A percentile compares a stretch with the other conserved stretches of the same genome.
Conservation (phyloP, 306 rosid species). For the Acacia confusa region DNA sequence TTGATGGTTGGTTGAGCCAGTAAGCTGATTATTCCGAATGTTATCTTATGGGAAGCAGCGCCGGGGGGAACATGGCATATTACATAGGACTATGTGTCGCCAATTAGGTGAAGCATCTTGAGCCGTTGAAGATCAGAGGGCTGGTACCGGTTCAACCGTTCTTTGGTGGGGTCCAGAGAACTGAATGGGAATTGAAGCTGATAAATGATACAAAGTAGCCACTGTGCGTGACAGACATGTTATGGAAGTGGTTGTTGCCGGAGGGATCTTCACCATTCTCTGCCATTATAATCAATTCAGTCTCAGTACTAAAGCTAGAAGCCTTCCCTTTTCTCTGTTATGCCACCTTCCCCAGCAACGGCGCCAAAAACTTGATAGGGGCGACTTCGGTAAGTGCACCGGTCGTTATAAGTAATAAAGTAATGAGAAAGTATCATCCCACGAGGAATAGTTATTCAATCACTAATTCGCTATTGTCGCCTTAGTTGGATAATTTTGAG, state of each 20-base stretch:
- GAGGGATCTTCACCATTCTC: too few species aligned
- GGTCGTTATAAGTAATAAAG: too few species aligned
- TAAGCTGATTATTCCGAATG: constrained; percentile 31
- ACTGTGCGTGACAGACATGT: constrained; percentile 30
- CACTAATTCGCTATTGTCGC: too few species aligned
- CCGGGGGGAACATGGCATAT: constrained; percentile 41
- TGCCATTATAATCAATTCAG: too few species aligned
- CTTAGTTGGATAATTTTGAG: too few species aligned
- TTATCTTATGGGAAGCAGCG: constrained; percentile 45
- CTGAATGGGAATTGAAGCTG: constrained; percentile 38
- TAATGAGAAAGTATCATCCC: too few species aligned
- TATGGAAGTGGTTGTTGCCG: constrained; percentile 57
- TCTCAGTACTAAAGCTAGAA: too few species aligned
- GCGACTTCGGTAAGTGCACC: too few species aligned
- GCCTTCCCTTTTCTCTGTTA: too few species aligned
- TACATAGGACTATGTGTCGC: constrained; percentile 28
- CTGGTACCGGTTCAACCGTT: constrained; percentile 48
- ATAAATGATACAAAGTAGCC: constrained; percentile 25
- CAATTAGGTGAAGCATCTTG: neutral
- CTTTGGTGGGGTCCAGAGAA: constrained; percentile 48
- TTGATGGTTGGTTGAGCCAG: constrained; percentile 27
- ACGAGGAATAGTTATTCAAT: too few species aligned
- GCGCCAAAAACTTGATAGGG: too few species aligned
- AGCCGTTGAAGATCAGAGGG: constrained; percentile 43
- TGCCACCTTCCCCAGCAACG: too few species aligned